Conservation (phyloP, 192 early-diverging fungal genomes). For the Chytriomyces sp. region DNA sequence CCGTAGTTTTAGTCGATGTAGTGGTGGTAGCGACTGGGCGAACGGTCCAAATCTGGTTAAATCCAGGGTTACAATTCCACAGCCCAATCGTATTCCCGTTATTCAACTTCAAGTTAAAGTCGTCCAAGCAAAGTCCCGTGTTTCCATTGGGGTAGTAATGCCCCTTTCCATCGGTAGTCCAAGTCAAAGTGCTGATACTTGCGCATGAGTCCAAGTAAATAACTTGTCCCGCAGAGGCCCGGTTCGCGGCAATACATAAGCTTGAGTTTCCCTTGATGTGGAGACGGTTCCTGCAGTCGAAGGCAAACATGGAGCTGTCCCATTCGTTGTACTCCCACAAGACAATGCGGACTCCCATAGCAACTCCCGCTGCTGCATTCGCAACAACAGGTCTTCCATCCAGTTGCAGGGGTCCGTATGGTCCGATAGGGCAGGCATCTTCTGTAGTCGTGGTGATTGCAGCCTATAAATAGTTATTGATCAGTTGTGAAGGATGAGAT, state of each 20-base stretch:
- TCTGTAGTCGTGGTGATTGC: not conserved
- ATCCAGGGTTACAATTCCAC: not conserved
- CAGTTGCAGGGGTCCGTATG: not conserved
- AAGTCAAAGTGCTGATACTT: not conserved
- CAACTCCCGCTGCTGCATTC: not conserved
- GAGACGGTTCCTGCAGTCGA: constrained; percentile 1
- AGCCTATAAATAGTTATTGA: not conserved
- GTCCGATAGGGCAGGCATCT: not conserved
- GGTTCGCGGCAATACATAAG: not conserved
- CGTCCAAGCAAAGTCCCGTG: constrained; percentile 3
- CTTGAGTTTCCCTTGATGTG: not conserved
- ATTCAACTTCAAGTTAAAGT: not conserved
- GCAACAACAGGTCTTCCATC: not conserved
- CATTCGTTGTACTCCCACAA: not conserved
- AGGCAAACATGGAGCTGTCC: not conserved
- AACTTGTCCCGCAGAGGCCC: not conserved
- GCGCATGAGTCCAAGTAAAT: not conserved
- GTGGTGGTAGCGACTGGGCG: not conserved
- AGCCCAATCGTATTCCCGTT: constrained; percentile 1
- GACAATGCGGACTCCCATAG: not conserved
- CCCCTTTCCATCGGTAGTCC: not conserved
- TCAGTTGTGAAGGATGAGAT: not conserved
- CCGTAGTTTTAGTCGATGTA: not conserved
- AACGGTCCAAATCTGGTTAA: not conserved
- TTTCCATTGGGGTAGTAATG: not conserved